Evolutionary conservation across 1,139 yeast genomes (phyloP), one percentile per base, ranked within the genome.

Genomic region (Suhomyces anneliseae): DNA sequence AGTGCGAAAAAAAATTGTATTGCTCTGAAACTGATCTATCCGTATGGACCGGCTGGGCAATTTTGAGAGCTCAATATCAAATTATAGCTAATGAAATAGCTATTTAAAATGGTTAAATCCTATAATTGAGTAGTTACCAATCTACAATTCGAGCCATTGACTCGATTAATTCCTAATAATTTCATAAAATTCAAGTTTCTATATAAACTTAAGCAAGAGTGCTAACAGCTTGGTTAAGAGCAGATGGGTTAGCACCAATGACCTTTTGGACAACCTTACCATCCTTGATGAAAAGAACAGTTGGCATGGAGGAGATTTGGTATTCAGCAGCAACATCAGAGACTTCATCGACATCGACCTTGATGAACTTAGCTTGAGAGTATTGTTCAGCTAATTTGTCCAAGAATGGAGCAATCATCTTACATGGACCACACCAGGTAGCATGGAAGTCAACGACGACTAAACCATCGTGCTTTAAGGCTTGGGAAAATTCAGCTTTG

Each of bases 351-450:
- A 89, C 95, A 61, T 90, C 96, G 49, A 90, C 81, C 78, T 90
- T 89, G 78, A 81, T 76, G 79, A 90, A 90, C 58, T 76, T 79
- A 56, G 85, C 92, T 42, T 74, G 68, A 34, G 68, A 43, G 67
- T 70, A 70, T 58, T 74, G 74, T 15, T 56, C 56, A 36, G 76
- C 55, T 54, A 87, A 79, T 66, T 86, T 83, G 54, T 86, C 89
- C 58, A 89, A 70, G 55, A 83, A 68, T 50, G 97, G 97, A 33
- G 92, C 81, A 67, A 90, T 83, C 61, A 87, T 87, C 68, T 86
- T 87, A 73, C 97, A 90, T 38, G 97, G 97, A 46, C 93, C 96
- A 72, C 97, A 90, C 97, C 97, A 90, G 44, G 86, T 81, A 45
- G 96, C 97, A 62, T 79, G 85, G 67, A 88, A 90, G 67, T 90